Evolutionary conservation across 768 basidiomycete species (phyloP).

Genomic region (Boletus rex-veris): DNA sequence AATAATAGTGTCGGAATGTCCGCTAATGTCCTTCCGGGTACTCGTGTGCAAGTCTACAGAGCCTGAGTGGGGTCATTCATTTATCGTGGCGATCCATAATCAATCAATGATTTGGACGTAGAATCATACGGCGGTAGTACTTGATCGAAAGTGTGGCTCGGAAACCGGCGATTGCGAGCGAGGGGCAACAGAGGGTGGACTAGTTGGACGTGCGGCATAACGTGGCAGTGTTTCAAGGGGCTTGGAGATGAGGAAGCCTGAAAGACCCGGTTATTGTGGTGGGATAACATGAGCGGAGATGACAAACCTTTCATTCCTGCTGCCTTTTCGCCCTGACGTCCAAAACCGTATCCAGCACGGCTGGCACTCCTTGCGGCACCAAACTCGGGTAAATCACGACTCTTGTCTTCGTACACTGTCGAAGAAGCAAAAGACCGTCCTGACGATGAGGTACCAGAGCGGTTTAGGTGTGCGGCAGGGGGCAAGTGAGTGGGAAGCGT

Average conservation of each 20-base stretch:
- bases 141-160: conserved; percentile 27
- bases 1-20: conserved; percentile 11
- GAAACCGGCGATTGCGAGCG: conserved; percentile 21
- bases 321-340: conserved; percentile 72
- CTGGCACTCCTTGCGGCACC: conserved; percentile 18
- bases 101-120: conserved; percentile 17
- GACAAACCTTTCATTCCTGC: conserved; percentile 55
- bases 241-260: conserved; percentile 56
- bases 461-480: conserved; percentile 20
- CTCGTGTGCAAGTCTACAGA: conserved; percentile 11
- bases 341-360: conserved; percentile 70
- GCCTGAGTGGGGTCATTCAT: conserved; percentile 9
- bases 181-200: conserved; percentile 15
- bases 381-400: conserved; percentile 19
- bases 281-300: background rate
- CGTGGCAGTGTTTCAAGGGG: conserved; percentile 62
- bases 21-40: conserved; percentile 16
- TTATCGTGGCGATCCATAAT: conserved; percentile 18
- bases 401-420: conserved; percentile 31
- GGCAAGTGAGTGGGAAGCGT: conserved; percentile 47
- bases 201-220: conserved; percentile 44
- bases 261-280: conserved; percentile 2
- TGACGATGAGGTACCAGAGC: conserved; percentile 22
- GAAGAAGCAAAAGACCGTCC: conserved; percentile 25
- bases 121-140: conserved; percentile 27